Conservation (phyloP, 805 yeast genomes). For the Saturnispora galanensis region DNA sequence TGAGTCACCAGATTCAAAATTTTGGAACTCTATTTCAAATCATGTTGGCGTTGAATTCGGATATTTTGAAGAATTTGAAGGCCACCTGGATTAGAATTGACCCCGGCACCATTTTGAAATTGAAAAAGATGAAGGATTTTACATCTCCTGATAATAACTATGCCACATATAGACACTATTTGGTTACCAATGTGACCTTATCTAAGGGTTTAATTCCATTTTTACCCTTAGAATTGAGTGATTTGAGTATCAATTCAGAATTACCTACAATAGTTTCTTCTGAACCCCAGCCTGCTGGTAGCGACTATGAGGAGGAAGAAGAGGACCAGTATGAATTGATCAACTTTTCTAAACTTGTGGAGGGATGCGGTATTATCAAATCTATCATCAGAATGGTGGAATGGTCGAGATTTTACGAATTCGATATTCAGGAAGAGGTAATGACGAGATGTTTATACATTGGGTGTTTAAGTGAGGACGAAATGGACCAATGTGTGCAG, state of each 20-base stretch:
- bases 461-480: conserved; percentile 62
- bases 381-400: conserved; percentile 72
- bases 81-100: conserved; percentile 69
- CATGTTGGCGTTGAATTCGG: conserved; percentile 67
- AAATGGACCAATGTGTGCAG: conserved; percentile 39
- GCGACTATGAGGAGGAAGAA: conserved; percentile 5
- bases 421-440: conserved; percentile 49
- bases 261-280: conserved; percentile 33
- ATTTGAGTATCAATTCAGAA: conserved; percentile 66
- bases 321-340: conserved; percentile 35
- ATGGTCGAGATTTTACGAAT: conserved; percentile 64
- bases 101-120: conserved; percentile 59
- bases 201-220: conserved; percentile 82
- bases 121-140: conserved; percentile 58
- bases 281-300: too few species aligned
- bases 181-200: conserved; percentile 41
- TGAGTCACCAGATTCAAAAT: conserved; percentile 65
- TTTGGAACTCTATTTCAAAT: conserved; percentile 84
- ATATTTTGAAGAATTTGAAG: conserved; percentile 45
- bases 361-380: conserved; percentile 68
- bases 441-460: conserved; percentile 79
- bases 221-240: conserved; percentile 76
- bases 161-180: conserved; percentile 49
- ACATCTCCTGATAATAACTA: conserved; percentile 73
- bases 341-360: conserved; percentile 70